Evolutionary conservation across 2,329 filamentous ascomycete species (phyloP), one percentile per base, ranked within the genome.

Genomic region (Hymenoscyphus fructigenus): DNA sequence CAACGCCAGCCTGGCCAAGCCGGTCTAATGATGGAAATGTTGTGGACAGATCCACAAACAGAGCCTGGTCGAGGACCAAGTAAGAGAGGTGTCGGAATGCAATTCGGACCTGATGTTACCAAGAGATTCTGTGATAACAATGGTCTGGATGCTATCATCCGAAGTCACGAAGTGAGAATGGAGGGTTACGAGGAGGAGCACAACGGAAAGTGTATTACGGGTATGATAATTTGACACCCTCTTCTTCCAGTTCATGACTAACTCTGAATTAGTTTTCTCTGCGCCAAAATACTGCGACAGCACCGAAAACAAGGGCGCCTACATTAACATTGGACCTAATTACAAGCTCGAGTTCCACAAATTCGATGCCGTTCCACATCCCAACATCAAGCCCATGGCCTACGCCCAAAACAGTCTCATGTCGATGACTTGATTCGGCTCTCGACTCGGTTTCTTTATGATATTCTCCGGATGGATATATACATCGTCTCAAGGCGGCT

Each of bases 21-120:
- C 59, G 95, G 95, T 15, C 81, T 99, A 73, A 99, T 99, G 95
- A 99, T 99, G 95, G 95, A 99, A 80, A 99, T 99, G 95, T 85
- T 99, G 57, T 99, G 95, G 95, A 98, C 95, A 0, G 95, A 99
- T 76, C 95, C 95, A 2, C 95, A 99, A 77, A 85, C 91, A 0
- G 84, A 88, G 71, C 88, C 91, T 32, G 95, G 95, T 61, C 88
- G 95, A 71, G 92, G 93, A 9, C 95, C 95, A 56, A 97, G 93
- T 82, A 99, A 99, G 84, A 88, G 95, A 76, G 95, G 95, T 70
- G 94, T 99, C 23, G 95, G 95, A 61, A 86, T 98, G 79, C 93
- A 98, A 76, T 99, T 99, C 73, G 95, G 95, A 0, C 95, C 95
- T 0, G 95, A 99, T 76, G 88, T 99, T 65, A 99, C 95, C 26